Base-by-base conservation (phyloP, 257 asterid genomes). In the Thymus quinquecostatus region DNA sequence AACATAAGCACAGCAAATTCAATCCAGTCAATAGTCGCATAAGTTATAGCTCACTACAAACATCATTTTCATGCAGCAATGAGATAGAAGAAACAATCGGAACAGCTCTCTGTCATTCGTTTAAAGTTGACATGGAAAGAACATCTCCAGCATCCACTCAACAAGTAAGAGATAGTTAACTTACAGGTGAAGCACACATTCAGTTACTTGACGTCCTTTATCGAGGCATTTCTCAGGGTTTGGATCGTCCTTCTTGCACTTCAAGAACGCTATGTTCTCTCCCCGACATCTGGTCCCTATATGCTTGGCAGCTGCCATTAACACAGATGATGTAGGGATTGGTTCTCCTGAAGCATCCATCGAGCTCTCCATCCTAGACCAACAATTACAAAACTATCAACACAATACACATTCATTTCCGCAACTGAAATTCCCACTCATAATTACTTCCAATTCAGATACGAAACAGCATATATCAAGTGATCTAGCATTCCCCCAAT, bases 211-310 rank as follows among this genome's bases (percentile, higher is more conserved):
- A 48, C 82, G 89, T 36, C 96, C 96, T 82, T 85, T 87, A 30
- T 81, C 88, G 6, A 89, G 90, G 76, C 98, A 89, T 68, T 89
- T 87, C 82, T 87, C 92, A 3, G 96, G 96, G 79, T 92, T 89
- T 1, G 88, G 88, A 66, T 89, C 98, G 71, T 84, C 85, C 85
- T 87, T 89, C 82, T 87, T 85, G 86, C 98, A 89, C 84, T 80
- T 88, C 75, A 92, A 70, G 78, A 86, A 92, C 3, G 96, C 96
- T 58, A 87, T 27, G 79, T 92, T 89, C 82, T 86, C 89, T 1
- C 76, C 68, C 4, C 92, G 89, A 64, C 98, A 92, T 61, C 64
- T 83, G 10, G 83, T 85, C 58, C 89, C 86, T 69, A 91, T 85
- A 72, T 91, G 96, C 82, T 91, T 88, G 12, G 94, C 87, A 1